Base-by-base conservation (phyloP, 768 basidiomycete genomes). In the Tephrocybe sp. region DNA sequence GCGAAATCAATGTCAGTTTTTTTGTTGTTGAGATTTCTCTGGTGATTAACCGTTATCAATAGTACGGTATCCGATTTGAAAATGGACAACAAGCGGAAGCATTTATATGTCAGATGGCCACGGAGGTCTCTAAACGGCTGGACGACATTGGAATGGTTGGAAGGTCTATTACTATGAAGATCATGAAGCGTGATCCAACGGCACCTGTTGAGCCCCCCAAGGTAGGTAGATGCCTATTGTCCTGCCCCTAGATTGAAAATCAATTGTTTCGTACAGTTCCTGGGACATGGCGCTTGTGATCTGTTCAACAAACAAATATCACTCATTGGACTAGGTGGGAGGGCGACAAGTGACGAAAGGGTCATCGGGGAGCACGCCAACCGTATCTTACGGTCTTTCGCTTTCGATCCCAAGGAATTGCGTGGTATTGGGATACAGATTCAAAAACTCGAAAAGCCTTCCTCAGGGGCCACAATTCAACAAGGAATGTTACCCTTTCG, bases 51-150 rank as follows among this genome's bases (percentile, higher is more conserved):
- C 4, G 18, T 13, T 41, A 15, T 5, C 30, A 34, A 13, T 47
- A 97, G 94, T 99, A 98, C 64, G 97, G 93, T 0, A 97, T 99
- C 47, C 85, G 97, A 3, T 98, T 98, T 65, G 82, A 88, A 59
- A 83, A 83, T 48, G 76, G 84, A 49, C 84, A 84, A 30, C 86
- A 97, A 62, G 92, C 89, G 5, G 85, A 92, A 62, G 67, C 71
- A 2, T 97, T 96, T 59, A 69, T 97, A 6, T 73, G 71, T 40
- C 83, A 87, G 52, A 80, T 99, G 72, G 86, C 87, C 0, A 76
- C 72, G 25, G 92, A 95, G 64, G 87, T 96, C 2, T 70, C 86
- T 18, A 79, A 75, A 47, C 75, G 93, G 5, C 69, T 98, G 60
- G 75, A 87, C 35, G 78, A 75, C 16, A 73, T 87, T 35, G 74